A percentile compares a stretch with the other conserved stretches of the same genome.
phyloP scores from a whole-genome alignment of 1,284 basidiomycete genomes.

The Rhodotorula glutinis region DNA sequence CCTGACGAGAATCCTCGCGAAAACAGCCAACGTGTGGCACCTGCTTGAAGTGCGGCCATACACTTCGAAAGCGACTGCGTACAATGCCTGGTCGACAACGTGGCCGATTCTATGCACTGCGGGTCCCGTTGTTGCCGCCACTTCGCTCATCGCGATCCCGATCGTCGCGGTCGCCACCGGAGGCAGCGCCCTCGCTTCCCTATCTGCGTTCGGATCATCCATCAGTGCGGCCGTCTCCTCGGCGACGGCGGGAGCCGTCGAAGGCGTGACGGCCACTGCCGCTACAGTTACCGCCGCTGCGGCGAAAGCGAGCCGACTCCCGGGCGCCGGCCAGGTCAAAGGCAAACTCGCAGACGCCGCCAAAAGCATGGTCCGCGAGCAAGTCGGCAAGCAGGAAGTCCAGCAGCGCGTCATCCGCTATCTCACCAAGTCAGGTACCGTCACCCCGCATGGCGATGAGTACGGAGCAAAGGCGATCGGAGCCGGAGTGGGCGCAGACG shows the following conservation, averaged over 20 bases:
- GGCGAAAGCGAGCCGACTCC: slow-evolving; percentile 22
- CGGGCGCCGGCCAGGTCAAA: slow-evolving; percentile 27
- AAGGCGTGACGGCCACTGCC: slow-evolving; percentile 3
- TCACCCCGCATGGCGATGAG: background rate
- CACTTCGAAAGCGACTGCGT: slow-evolving; percentile 24
- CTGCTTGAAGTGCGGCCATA: slow-evolving; percentile 32
- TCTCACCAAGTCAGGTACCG: slow-evolving; percentile 6
- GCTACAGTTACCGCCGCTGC: slow-evolving; percentile 20
- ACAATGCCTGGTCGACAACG: slow-evolving; percentile 26
- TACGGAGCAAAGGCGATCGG: background rate
- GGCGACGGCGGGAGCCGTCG: slow-evolving; percentile 9
- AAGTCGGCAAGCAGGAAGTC: slow-evolving; percentile 16
- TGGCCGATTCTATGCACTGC: slow-evolving; percentile 37
- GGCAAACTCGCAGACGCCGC: slow-evolving; percentile 34
- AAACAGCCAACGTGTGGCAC: slow-evolving; percentile 32
- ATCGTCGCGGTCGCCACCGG: slow-evolving; percentile 33
- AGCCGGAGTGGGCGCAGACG: background rate
- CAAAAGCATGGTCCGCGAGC: slow-evolving; percentile 22
- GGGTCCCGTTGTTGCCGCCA: slow-evolving; percentile 29
- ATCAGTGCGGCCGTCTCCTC: slow-evolving; percentile 6
- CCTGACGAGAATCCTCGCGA: too few relatives aligned
- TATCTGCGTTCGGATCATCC: slow-evolving; percentile 24
- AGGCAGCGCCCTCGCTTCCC: slow-evolving; percentile 32
- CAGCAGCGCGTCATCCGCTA: slow-evolving; percentile 31
- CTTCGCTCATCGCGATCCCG: slow-evolving; percentile 34